phyloP scores from a whole-genome alignment of 139 green algal species.

The Haematococcus lacustris region DNA sequence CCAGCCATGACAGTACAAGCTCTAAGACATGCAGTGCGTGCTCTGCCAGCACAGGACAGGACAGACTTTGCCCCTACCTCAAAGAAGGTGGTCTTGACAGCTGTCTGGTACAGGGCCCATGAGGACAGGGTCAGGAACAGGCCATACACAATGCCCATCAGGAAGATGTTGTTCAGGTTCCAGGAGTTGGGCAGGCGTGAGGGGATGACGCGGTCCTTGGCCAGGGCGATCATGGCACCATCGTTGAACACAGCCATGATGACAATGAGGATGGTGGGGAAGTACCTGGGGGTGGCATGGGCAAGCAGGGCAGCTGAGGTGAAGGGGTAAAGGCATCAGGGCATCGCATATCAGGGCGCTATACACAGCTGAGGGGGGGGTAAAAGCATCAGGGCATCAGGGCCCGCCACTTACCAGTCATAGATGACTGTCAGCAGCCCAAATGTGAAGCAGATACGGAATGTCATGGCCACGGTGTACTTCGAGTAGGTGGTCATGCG shows the following conservation, averaged over 20 bases:
- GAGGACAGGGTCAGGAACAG: slow-evolving; percentile 72
- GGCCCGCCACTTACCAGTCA: slow-evolving; percentile 74
- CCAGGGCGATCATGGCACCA: slow-evolving; percentile 81
- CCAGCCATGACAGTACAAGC: too few relatives aligned
- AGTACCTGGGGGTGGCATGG: slow-evolving; percentile 55
- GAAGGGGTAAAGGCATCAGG: too few relatives aligned
- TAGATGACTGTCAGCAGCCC: slow-evolving; percentile 75
- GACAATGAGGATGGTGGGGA: slow-evolving; percentile 79
- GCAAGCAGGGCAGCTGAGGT: neutral
- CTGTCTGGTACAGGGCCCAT: slow-evolving; percentile 50
- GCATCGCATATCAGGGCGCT: too few relatives aligned
- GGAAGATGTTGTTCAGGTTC: slow-evolving; percentile 73
- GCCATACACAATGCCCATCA: slow-evolving; percentile 68
- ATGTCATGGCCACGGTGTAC: slow-evolving; percentile 83
- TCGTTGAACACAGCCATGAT: slow-evolving; percentile 86
- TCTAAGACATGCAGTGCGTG: too few relatives aligned
- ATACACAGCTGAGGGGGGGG: too few relatives aligned
- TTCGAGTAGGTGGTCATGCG: slow-evolving; percentile 83
- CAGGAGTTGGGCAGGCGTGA: slow-evolving; percentile 59
- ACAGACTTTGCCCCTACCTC: too few relatives aligned
- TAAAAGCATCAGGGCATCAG: too few relatives aligned
- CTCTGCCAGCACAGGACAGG: too few relatives aligned
- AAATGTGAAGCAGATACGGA: slow-evolving; percentile 84
- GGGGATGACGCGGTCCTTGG: slow-evolving; percentile 65
- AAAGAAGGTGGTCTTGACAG: slow-evolving; percentile 58